Percentiles rank a stretch among this genome's conserved stretches.
phyloP scores from a whole-genome alignment of 2,329 filamentous ascomycete genomes.

The Epichloe bromicola region DNA sequence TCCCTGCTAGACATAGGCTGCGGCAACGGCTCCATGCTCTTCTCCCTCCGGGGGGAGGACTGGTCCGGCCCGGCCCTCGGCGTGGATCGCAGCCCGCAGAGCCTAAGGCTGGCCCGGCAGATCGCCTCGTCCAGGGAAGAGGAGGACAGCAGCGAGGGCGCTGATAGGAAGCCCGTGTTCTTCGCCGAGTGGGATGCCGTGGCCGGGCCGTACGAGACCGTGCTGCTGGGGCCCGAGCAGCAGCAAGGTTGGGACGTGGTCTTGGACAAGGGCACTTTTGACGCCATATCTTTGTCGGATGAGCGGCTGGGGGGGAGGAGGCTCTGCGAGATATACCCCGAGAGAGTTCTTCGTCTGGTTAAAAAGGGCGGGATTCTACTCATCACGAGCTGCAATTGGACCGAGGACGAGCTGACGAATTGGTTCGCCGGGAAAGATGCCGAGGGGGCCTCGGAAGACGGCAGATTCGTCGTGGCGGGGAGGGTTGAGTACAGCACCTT shows the following conservation, averaged over 20 bases:
- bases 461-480: constrained; percentile 47
- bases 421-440: constrained; percentile 51
- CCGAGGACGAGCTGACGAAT: constrained; percentile 64
- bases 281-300: constrained; percentile 71
- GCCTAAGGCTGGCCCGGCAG: constrained; percentile 58
- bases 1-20: constrained; percentile 79
- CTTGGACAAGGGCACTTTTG: constrained; percentile 97
- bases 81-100: constrained; percentile 72
- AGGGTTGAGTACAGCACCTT: constrained; percentile 75
- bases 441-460: constrained; percentile 1
- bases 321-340: constrained; percentile 63
- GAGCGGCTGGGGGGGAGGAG: constrained; percentile 43
- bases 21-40: constrained; percentile 86
- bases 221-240: constrained; percentile 18
- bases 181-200: constrained; percentile 54
- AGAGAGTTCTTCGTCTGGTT: constrained; percentile 55
- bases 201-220: constrained; percentile 21
- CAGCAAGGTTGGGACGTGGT: constrained; percentile 67
- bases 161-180: constrained; percentile 19
- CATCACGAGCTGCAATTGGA: constrained; percentile 98
- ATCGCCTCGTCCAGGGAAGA: constrained; percentile 32
- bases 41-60: constrained; percentile 53
- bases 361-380: constrained; percentile 60
- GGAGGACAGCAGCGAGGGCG: constrained; percentile 5
- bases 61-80: constrained; percentile 65